Percentiles rank a stretch among this genome's conserved stretches.
Conservation (phyloP, 1,139 yeast species). For the Kodamaea anthophila region DNA sequence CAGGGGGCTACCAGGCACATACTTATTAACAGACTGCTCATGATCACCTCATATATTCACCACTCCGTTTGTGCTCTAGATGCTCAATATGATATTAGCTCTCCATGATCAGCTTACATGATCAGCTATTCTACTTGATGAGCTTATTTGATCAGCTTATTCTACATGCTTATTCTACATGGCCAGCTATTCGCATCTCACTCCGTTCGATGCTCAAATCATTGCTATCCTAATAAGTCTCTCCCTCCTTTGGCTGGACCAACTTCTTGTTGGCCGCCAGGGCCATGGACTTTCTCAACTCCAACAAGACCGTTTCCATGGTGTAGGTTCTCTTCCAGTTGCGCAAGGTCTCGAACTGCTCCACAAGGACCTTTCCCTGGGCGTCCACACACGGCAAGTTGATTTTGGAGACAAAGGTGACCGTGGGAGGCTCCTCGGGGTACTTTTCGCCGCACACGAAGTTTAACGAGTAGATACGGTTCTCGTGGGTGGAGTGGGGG, state of each 20-base stretch:
- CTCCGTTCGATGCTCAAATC: background rate
- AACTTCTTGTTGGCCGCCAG: slow-evolving; percentile 74
- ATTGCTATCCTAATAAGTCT: slow-evolving; percentile 30
- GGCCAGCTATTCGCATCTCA: too few species aligned
- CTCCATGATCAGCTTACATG: too few species aligned
- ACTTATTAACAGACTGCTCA: too few species aligned
- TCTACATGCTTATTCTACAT: too few species aligned
- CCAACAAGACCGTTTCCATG: slow-evolving; percentile 87
- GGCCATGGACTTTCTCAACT: slow-evolving; percentile 82
- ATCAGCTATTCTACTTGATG: too few species aligned
- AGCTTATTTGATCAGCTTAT: too few species aligned
- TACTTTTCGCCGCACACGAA: slow-evolving; percentile 79
- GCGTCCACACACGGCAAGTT: slow-evolving; percentile 85
- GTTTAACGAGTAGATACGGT: slow-evolving; percentile 80
- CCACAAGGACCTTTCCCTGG: slow-evolving; percentile 59
- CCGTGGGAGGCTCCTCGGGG: slow-evolving; percentile 85
- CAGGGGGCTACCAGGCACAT: too few species aligned
- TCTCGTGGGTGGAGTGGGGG: slow-evolving; percentile 90
- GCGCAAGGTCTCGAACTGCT: slow-evolving; percentile 62
- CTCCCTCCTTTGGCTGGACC: slow-evolving; percentile 88
- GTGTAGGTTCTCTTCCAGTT: slow-evolving; percentile 86
- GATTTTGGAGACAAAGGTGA: slow-evolving; percentile 72
- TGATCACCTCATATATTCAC: too few species aligned
- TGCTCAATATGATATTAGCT: too few species aligned
- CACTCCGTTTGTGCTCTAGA: too few species aligned